Base-by-base conservation (phyloP, 768 basidiomycete genomes). In the Piloderma croceum region DNA sequence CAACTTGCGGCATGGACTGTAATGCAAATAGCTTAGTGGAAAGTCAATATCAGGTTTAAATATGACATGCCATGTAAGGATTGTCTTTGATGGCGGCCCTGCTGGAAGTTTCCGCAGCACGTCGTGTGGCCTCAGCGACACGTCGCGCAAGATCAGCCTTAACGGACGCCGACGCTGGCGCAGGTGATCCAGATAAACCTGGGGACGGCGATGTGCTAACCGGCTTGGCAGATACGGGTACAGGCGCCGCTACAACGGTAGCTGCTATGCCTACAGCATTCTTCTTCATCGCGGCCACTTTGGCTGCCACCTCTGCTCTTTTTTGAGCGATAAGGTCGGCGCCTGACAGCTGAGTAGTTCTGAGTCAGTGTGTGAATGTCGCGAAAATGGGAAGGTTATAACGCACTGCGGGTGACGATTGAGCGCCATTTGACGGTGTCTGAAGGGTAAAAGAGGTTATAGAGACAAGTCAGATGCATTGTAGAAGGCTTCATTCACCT, bases 81-180 rank as follows among this genome's bases (percentile, higher is more conserved):
- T 91, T 94, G 42, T 83, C 83, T 46, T 83, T 85, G 22, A 82
- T 65, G 1, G 81, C 77, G 15, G 81, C 71, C 50, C 82, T 83
- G 41, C 71, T 85, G 54, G 86, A 84, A 24, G 89, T 83, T 31
- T 88, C 86, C 0, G 85, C 81, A 1, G 94, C 89, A 39, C 85
- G 76, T 25, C 81, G 73, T 60, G 86, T 90, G 10, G 91, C 89
- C 45, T 96, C 94, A 6, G 84, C 86, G 0, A 96, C 78, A 44
- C 76, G 70, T 6, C 79, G 76, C 0, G 77, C 67, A 5, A 90
- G 58, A 46, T 89, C 86, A 43, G 84, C 82, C 20, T 72, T 59
- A 20, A 68, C 65, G 17, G 67, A 63, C 7, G 65, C 61, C 3
- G 62, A 49, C 2, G 63, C 56, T 13, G 71, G 57, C 43, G 50